Evolutionary conservation across 176 grass and related monocot species (phyloP), one percentile per base, ranked within the genome.

Genomic region (Paspalum vaginatum): DNA sequence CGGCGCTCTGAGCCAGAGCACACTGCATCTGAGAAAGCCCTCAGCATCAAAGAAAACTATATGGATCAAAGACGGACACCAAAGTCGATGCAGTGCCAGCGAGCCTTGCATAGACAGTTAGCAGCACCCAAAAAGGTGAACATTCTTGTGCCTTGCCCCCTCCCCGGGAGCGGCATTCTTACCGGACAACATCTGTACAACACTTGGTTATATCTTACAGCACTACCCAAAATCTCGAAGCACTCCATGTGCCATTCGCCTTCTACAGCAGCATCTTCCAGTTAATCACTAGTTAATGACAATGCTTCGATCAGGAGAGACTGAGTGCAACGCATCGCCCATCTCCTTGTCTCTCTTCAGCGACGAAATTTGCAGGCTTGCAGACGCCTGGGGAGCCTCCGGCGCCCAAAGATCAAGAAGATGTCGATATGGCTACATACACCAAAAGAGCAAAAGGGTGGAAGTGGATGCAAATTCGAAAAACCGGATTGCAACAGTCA

Each of bases 171-270:
- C 54, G 20, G 18, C 66, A 60, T 49, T 43, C 80, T 81, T 77
- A 84, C 55, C 62, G 61, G 59, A 74, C 43, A 97, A 83, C 81
- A 91, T 59, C 87, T 94, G 83, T 97, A 94, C 91, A 94, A 82
- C 84, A 71, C 61, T 72, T 68, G 75, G 81, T 72, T 83, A 88
- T n/a, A 83, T 83, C 75, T 70, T 83, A 65, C 58, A 5, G 59
- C 45, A 79, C 60, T 78, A 65, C 59, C 79, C 89, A 97, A 94
- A 97, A 94, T 86, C 85, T 83, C 42, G 65, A 82, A 87, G 84
- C 71, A 70, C 79, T 77, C 84, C 89, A 78, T 26, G 59, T 54
- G 24, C 51, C 74, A 88, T 84, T 83, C 46, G 6, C 79, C 73
- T 78, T 59, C 61, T 8, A 47, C n/a, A 57, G 37, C 37, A 61